Base-by-base conservation (phyloP, 2,329 filamentous ascomycete species). In the Bipolaris sorokiniana region DNA sequence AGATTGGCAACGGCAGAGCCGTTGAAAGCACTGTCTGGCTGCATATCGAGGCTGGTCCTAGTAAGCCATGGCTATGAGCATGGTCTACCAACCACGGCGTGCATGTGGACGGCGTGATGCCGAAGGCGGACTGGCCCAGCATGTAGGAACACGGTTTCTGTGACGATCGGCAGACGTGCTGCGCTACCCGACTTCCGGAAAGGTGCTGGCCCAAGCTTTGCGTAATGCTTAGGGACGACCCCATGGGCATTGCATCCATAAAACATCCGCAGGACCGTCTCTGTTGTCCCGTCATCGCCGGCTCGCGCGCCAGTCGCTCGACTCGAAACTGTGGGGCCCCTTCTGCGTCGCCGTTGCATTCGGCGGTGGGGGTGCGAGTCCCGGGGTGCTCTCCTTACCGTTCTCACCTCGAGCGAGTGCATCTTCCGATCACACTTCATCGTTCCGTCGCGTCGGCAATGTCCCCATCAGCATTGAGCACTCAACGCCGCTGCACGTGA, bases 351-450 rank as follows among this genome's bases (percentile, higher is more conserved):
- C 20, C 10, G 26, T 31, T 31, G 48, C 20, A 22, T 34, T 16
- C 51, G 59, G 59, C 16, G 42, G 26, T 28, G 16, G 57, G 56
- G 48, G 52, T 51, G 53, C 49, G 40, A 56, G 50, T 54, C 51
- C 48, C 48, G 50, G 57, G 49, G 41, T 47, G 41, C 38, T 51
- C 42, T 51, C 55, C 37, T 58, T 55, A 54, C 56, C 54, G 20
- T 18, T 7, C 26, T 54, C 47, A 36, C 55, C 33, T 38, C 55
- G 34, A 57, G 62, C 64, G 66, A 56, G 62, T 65, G 66, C 68
- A 66, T 67, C 68, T 62, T 69, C 71, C 70, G 68, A 72, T 34
- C 63, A 70, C 63, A 70, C 20, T 56, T 57, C 57, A 65, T 56
- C 62, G 65, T 65, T 67, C 64, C 68, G 54, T 54, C 50, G 48